A percentile compares a stretch with the other conserved stretches of the same genome.
These are phyloP conservation scores for Dactylis glomerata DNA, from an alignment of 176 grass and related monocot species.

Conservation along the genomic window DNA sequence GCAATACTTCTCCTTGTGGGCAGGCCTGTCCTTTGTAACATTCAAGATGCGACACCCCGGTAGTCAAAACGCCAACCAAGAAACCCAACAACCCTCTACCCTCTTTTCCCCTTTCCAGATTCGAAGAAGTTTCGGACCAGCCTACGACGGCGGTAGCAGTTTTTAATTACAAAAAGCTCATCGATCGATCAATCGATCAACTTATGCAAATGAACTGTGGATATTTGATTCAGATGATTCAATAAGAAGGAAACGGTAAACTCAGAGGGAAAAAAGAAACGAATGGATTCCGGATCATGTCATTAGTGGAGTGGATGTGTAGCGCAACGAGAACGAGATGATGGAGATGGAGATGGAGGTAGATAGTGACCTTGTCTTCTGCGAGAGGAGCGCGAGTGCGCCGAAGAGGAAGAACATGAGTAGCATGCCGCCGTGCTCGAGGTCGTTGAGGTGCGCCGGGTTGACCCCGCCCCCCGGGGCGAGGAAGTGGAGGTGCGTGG, in stretches of 20 bases:
- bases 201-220: not conserved
- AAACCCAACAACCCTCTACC: not conserved
- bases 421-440: conserved; percentile 93
- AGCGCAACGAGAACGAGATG: not conserved
- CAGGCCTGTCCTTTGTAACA: not conserved
- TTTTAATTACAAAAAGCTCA: not conserved
- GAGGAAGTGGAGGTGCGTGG: conserved; percentile 68
- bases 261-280: not conserved
- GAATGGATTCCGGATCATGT: not conserved
- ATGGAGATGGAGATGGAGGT: no score
- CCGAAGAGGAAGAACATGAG: conserved; percentile 97
- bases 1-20: not conserved
- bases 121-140: not conserved
- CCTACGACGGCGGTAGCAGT: not conserved
- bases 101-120: not conserved
- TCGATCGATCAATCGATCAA: not conserved
- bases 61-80: conserved; percentile 17
- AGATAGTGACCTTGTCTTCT: conserved; percentile 55
- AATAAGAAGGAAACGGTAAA: not conserved
- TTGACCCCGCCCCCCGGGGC: conserved; percentile 43
- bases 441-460: conserved; percentile 82
- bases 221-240: not conserved
- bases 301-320: not conserved
- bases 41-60: conserved; percentile 15
- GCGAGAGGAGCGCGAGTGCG: conserved; percentile 52